Evolutionary conservation across 108 stramenopile genomes (phyloP).

Genomic region (Skeletonema tropicum): DNA sequence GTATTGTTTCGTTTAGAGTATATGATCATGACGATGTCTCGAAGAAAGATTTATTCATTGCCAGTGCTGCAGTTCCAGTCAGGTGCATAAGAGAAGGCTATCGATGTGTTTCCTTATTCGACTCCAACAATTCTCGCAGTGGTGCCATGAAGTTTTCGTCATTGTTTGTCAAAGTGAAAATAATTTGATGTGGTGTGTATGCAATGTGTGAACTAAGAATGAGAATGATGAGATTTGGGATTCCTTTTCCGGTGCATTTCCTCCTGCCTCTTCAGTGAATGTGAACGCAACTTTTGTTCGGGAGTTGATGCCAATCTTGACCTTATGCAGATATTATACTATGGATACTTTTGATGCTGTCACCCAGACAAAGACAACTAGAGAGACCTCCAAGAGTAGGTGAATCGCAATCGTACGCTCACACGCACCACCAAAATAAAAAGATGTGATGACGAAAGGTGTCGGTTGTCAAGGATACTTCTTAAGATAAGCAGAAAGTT

Average conservation of each 20-base stretch:
- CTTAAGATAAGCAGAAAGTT: too few relatives aligned
- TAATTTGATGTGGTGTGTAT: neutral
- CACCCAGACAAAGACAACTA: too few relatives aligned
- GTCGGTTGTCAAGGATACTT: too few relatives aligned
- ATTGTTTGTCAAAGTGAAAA: conserved; percentile 59
- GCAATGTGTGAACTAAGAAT: neutral
- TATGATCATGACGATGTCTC: conserved; percentile 62
- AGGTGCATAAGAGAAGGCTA: conserved; percentile 76
- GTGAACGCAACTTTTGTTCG: too few relatives aligned
- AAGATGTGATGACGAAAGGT: too few relatives aligned
- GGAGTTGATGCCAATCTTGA: too few relatives aligned
- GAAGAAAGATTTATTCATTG: conserved; percentile 69
- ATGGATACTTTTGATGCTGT: too few relatives aligned
- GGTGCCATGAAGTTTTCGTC: conserved; percentile 77
- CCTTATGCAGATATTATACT: too few relatives aligned
- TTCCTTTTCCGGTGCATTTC: neutral
- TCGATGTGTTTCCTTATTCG: conserved; percentile 73
- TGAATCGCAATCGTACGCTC: too few relatives aligned
- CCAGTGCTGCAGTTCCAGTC: conserved; percentile 71
- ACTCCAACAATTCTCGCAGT: conserved; percentile 63
- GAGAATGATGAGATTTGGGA: neutral
- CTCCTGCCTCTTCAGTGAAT: neutral
- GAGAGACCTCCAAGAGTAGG: too few relatives aligned
- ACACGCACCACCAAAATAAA: too few relatives aligned
- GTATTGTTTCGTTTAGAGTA: conserved; percentile 73